Percentiles rank a stretch among this genome's conserved stretches.
These are phyloP conservation scores for Paratinospora sagittata DNA, from an alignment of 164 flowering plant species.

Conservation along the genomic window DNA sequence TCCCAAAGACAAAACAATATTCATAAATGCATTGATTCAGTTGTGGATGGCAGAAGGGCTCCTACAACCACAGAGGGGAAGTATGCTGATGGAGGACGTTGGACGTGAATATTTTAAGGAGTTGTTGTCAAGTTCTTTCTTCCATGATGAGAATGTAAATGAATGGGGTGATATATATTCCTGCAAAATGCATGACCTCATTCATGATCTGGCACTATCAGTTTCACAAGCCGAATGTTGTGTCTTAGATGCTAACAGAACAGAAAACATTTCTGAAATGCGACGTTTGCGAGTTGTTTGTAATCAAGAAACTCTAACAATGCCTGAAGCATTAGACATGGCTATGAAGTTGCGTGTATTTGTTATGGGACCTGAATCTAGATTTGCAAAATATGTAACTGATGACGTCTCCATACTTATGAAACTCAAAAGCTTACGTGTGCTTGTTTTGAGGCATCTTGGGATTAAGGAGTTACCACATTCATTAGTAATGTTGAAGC, in stretches of 20 bases:
- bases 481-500: slow-evolving; percentile 8
- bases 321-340: background rate
- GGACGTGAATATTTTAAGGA: slow-evolving; percentile 8
- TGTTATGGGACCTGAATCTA: background rate
- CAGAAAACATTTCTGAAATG: background rate
- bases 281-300: background rate
- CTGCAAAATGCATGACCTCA: slow-evolving; percentile 14
- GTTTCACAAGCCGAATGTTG: background rate
- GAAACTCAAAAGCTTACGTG: slow-evolving; percentile 1
- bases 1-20: too few relatives aligned
- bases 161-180: background rate
- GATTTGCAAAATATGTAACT: background rate
- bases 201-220: slow-evolving; percentile 15
- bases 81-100: slow-evolving; percentile 9
- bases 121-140: slow-evolving; percentile 10
- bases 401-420: background rate
- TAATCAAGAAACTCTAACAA: background rate
- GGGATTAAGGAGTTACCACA: background rate
- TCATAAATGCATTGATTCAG: too few relatives aligned
- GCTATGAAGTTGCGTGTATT: background rate
- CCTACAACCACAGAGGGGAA: too few relatives aligned
- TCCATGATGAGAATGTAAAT: background rate
- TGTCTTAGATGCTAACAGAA: background rate
- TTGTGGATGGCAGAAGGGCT: too few relatives aligned
- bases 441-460: background rate